Evolutionary conservation across 1,284 basidiomycete species (phyloP), one percentile per base, ranked within the genome.

Genomic region (Ganoderma sp.): DNA sequence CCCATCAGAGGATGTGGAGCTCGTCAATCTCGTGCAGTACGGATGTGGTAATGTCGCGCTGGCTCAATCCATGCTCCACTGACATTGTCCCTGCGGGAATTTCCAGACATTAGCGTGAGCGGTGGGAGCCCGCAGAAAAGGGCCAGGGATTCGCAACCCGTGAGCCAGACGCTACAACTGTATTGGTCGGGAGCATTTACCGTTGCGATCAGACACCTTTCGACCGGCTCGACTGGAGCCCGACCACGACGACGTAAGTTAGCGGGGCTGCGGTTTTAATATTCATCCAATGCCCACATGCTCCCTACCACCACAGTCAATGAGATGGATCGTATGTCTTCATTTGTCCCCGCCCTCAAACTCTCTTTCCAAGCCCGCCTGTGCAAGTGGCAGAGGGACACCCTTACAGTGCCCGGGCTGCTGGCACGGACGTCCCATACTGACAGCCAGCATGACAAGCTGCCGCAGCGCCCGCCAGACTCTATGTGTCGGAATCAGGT

Each of bases 111-210:
- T 39, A 59, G 25, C n/a, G 37, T 39, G 37, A 43, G 54, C 57
- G 57, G 62, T 65, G 66, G 60, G 71, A 64, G 68, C 50, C 32
- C 56, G 17, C 43, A 50, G 22, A 7, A 61, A 52, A 64, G 63
- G 59, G 22, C 61, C 61, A 61, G 43, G 17, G 17, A 61, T 64
- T 68, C 58, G 48, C 58, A 17, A 15, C 6, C 15, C 42, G 42
- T 43, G 42, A 48, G 45, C 37, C 37, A 39, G 34, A 61, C 66
- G 50, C 68, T 63, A 61, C 63, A 19, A 63, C 41, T 72, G 61
- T 67, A 72, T 72, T 69, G 68, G 17, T 63, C 68, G 68, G 71
- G 61, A 52, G 65, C 52, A 64, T 52, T 64, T 34, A 25, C 67
- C 66, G 61, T 63, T 60, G 58, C 56, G 50, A 45, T 50, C 68